Conservation (phyloP, 306 rosid genomes). For the Sesbania bispinosa region DNA sequence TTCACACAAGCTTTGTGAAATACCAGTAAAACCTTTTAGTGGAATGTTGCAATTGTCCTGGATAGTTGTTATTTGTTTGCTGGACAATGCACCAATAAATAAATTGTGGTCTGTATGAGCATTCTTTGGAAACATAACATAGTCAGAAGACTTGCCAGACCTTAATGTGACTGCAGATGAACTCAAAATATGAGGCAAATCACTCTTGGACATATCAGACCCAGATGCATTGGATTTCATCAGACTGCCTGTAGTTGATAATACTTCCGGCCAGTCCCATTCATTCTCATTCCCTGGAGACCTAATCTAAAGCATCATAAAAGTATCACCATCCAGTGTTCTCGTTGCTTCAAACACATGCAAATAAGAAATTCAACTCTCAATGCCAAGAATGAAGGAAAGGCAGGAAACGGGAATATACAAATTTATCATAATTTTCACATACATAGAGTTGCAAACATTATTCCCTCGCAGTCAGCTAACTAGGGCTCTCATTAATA, state of each 20-base stretch:
- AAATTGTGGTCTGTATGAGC: constrained; percentile 31
- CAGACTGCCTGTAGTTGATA: constrained; percentile 49
- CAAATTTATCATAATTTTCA: not conserved
- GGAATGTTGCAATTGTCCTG: constrained; percentile 33
- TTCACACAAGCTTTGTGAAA: constrained; percentile 32
- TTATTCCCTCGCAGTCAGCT: not conserved
- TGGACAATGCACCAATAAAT: constrained; percentile 37
- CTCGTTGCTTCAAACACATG: constrained; percentile 64
- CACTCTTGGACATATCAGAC: constrained; percentile 36
- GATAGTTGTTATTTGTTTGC: constrained; percentile 31
- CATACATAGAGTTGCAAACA: not conserved
- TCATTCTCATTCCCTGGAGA: constrained; percentile 59
- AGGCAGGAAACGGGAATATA: not conserved
- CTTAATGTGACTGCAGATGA: constrained; percentile 40
- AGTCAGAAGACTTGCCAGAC: constrained; percentile 42
- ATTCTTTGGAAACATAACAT: constrained; percentile 31
- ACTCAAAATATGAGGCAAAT: constrained; percentile 34
- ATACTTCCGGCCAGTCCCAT: constrained; percentile 81
- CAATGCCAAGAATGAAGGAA: constrained; percentile 43
- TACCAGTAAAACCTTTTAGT: constrained; percentile 34
- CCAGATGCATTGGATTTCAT: constrained; percentile 41
- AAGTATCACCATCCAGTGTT: constrained; percentile 74
- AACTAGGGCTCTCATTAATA: constrained; percentile 6
- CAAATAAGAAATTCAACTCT: constrained; percentile 56
- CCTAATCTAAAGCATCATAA: constrained; percentile 87